Conservation (phyloP, 2,329 filamentous ascomycete genomes). For the Cryoendolithus antarcticus region DNA sequence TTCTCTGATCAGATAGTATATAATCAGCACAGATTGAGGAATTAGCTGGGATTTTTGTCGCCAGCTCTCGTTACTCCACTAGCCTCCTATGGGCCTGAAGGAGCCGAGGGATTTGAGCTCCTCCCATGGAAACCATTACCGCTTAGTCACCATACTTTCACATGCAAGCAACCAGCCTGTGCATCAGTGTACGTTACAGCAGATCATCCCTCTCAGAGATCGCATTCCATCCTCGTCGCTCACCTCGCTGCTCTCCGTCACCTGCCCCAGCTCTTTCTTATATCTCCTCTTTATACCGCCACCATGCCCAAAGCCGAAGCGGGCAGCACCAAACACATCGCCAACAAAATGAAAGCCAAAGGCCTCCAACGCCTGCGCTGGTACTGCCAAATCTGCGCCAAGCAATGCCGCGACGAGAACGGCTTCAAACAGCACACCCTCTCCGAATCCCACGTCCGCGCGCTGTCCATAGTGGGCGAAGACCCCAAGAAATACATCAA, state of each 20-base stretch:
- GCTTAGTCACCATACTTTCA: background rate
- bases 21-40: no score
- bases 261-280: no score
- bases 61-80: no score
- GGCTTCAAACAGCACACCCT: slow-evolving; percentile 74
- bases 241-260: no score
- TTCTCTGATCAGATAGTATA: no score
- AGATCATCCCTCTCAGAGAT: no score
- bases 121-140: no score
- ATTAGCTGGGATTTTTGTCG: no score
- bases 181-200: no score
- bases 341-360: slow-evolving; percentile 81
- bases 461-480: slow-evolving; percentile 78
- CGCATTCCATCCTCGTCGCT: background rate
- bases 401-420: slow-evolving; percentile 72
- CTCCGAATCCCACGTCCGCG: slow-evolving; percentile 75
- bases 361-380: slow-evolving; percentile 70
- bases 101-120: no score
- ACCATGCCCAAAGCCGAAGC: slow-evolving; percentile 87
- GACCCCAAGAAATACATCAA: slow-evolving; percentile 75
- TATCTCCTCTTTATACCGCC: slow-evolving; percentile 7
- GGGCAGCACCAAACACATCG: slow-evolving; percentile 78
- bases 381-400: slow-evolving; percentile 75
- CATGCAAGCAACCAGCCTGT: background rate
- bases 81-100: no score